These are phyloP conservation scores for Cyclotella baltica DNA, from an alignment of 108 stramenopile genomes.

Conservation along the genomic window DNA sequence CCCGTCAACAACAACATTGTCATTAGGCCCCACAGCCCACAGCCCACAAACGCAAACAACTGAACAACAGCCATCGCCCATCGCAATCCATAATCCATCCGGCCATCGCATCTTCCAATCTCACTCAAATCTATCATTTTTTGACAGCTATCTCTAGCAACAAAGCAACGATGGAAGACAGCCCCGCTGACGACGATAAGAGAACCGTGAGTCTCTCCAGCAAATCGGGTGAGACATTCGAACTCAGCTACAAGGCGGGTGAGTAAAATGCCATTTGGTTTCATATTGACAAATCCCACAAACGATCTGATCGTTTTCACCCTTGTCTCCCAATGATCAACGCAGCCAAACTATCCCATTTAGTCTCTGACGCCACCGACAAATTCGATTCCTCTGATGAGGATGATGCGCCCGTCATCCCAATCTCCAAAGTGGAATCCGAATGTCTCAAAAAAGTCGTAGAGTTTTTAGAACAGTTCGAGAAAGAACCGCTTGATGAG, in stretches of 20 bases:
- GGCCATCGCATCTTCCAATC: too few species aligned
- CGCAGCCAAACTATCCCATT: slow-evolving; percentile 44
- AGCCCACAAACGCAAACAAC: too few species aligned
- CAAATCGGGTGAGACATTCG: slow-evolving; percentile 12
- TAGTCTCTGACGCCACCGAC: slow-evolving; percentile 39
- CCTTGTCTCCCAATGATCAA: neutral
- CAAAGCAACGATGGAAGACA: slow-evolving; percentile 9
- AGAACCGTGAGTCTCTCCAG: slow-evolving; percentile 2
- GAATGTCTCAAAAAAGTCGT: slow-evolving; percentile 71
- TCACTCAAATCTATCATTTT: too few species aligned
- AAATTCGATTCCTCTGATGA: slow-evolving; percentile 5
- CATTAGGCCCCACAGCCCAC: too few species aligned
- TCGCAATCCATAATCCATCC: too few species aligned
- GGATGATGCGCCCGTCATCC: slow-evolving; percentile 38
- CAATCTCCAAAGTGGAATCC: slow-evolving; percentile 57
- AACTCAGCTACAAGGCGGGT: slow-evolving; percentile 9
- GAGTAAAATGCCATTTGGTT: neutral
- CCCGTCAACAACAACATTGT: too few species aligned
- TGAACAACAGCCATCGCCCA: too few species aligned
- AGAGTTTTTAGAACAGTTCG: slow-evolving; percentile 79
- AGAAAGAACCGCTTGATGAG: slow-evolving; percentile 69
- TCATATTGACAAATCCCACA: neutral
- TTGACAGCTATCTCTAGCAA: too few species aligned
- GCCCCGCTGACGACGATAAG: neutral
- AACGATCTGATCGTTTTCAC: neutral